Percentiles rank a stretch among this genome's conserved stretches.
phyloP scores from a whole-genome alignment of 805 yeast genomes.

The Wilhelminamyces savonicus region DNA sequence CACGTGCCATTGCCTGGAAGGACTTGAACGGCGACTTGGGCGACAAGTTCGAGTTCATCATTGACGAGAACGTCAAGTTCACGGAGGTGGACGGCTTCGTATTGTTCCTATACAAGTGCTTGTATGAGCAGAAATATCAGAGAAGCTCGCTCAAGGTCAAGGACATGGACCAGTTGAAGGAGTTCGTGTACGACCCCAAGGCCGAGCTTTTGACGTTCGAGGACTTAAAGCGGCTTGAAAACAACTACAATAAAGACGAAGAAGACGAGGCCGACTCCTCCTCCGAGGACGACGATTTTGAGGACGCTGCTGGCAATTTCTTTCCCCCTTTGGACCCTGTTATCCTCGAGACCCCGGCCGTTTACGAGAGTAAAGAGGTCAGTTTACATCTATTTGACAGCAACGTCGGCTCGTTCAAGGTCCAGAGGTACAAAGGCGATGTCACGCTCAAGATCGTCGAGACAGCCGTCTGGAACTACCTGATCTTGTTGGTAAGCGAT shows the following conservation, averaged over 20 bases:
- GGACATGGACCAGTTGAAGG: conserved; percentile 41
- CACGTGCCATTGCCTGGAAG: conserved; percentile 65
- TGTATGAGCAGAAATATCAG: conserved; percentile 70
- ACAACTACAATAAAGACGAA: conserved; percentile 2
- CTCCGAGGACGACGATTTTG: conserved; percentile 9
- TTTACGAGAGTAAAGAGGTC: conserved; percentile 17
- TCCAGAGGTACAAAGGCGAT: conserved; percentile 27
- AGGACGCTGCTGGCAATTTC: conserved; percentile 10
- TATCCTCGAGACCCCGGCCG: conserved; percentile 6
- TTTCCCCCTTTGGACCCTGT: conserved; percentile 5
- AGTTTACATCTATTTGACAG: conserved; percentile 58
- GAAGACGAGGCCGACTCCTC: conserved; percentile 6
- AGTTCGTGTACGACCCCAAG: conserved; percentile 42
- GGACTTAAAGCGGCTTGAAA: conserved; percentile 17
- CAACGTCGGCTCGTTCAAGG: conserved; percentile 38
- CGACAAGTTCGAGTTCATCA: conserved; percentile 74
- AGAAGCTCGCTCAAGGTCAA: conserved; percentile 42
- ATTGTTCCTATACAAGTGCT: conserved; percentile 55
- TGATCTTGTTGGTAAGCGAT: conserved; percentile 38
- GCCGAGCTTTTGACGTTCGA: conserved; percentile 11
- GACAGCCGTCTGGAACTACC: conserved; percentile 44
- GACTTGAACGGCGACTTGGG: conserved; percentile 84
- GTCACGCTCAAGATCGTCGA: conserved; percentile 34
- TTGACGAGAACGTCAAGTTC: conserved; percentile 52
- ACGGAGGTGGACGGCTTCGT: conserved; percentile 60